Base-by-base conservation (phyloP, 805 yeast genomes). In the Schwanniomyces polymorphus region DNA sequence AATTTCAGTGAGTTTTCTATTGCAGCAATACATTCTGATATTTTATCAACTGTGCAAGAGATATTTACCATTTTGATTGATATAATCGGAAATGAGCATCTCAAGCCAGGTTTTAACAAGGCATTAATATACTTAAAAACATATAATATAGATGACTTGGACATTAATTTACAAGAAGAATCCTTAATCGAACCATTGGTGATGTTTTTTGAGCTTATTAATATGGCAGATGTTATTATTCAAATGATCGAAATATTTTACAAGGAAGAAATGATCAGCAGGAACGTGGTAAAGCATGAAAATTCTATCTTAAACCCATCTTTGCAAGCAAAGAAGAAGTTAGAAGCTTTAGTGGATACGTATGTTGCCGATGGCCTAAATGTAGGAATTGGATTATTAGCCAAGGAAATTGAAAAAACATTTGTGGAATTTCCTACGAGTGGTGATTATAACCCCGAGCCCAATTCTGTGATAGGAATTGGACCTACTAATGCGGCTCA, bases 181-280 rank as follows among this genome's bases (percentile, higher is more conserved):
- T 59, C 69, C 21, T 74, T 78, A 7, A 85, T 88, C n/a, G 95
- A 87, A 52, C 98, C 98, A 0, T 73, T 92, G 44, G 86, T 86
- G 0, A 81, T 88, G 39, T 92, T 94, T 57, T 86, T 95, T 14
- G 97, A 92, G 61, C 76, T 94, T 47, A 94, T 94, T 29, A 94
- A 91, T 56, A 84, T 89, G 49, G 97, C 97, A 4, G 99, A 92
- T 64, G 72, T 92, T 47, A 88, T 94, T 18, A 85, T 90, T 57
- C 97, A 92, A 62, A 89, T 92, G 95, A 70, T 91, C 38, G 91
- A 88, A 44, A 88, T 90, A 5, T 94, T 94, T 56, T 92, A 90
- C 67, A 86, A 87, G 56, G 91, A 88, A 61, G 98, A 92, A 61
- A 75, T 92, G 54, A 63, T 82, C 7, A 64, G 72, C 44, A 74